Conservation (phyloP, 352 stramenopile species). For the Globisporangium perplexum region DNA sequence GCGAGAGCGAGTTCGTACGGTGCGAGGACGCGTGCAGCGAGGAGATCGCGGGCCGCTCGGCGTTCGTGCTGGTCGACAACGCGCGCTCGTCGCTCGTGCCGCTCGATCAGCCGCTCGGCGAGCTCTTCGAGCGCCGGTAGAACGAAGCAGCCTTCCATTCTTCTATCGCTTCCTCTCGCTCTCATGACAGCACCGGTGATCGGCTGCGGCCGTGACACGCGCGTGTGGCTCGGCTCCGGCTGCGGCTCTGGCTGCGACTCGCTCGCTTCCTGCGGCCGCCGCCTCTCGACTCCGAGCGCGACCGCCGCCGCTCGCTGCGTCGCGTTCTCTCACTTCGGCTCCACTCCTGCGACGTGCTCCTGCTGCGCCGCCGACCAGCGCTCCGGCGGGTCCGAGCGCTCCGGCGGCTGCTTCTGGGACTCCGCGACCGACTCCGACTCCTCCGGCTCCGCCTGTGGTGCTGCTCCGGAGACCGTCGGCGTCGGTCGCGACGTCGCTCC, state of each 20-base stretch:
- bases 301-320: neutral
- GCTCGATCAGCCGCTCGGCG: conserved; percentile 12
- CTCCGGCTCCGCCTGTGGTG: neutral
- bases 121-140: conserved; percentile 11
- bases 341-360: neutral
- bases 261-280: neutral
- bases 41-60: conserved; percentile 23
- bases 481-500: neutral
- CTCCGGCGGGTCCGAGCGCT: too few relatives aligned
- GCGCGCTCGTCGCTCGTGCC: conserved; percentile 22
- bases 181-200: neutral
- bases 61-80: conserved; percentile 22
- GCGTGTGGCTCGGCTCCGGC: neutral
- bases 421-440: neutral
- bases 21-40: neutral
- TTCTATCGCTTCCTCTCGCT: neutral
- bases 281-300: neutral
- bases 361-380: conserved; percentile 8
- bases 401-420: conserved; percentile 8
- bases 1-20: conserved; percentile 22
- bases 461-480: neutral
- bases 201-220: neutral
- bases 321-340: neutral
- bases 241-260: conserved; percentile 6
- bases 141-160: neutral